Percentiles rank a stretch among this genome's conserved stretches.
These are phyloP conservation scores for Pyrus betulifolia DNA, from an alignment of 306 rosid genomes.

Conservation along the genomic window DNA sequence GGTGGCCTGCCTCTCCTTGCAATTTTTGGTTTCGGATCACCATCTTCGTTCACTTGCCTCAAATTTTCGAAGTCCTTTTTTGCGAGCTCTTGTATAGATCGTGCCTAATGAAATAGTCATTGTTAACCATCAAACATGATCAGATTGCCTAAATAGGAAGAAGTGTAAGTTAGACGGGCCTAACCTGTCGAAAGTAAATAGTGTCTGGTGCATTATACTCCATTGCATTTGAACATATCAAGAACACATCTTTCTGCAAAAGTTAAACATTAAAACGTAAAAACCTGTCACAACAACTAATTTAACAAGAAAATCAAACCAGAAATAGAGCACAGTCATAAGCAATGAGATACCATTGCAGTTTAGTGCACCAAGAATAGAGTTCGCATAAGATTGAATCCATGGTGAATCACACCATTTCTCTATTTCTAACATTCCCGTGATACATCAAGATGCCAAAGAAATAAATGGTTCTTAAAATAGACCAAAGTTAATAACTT, in stretches of 20 bases:
- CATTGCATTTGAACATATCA: conserved; percentile 94
- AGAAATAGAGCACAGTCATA: not conserved
- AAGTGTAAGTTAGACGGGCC: conserved; percentile 11
- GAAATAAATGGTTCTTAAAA: not conserved
- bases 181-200: conserved; percentile 81
- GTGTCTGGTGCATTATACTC: conserved; percentile 76
- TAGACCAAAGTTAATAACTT: not conserved
- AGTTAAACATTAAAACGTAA: conserved; percentile 21
- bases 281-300: not conserved
- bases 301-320: not conserved
- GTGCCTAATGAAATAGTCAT: conserved; percentile 50
- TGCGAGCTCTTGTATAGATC: conserved; percentile 78
- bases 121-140: not conserved
- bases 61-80: conserved; percentile 81
- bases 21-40: conserved; percentile 59
- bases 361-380: not conserved
- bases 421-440: not conserved
- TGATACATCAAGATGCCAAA: not conserved
- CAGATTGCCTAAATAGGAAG: not conserved
- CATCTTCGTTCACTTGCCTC: conserved; percentile 70
- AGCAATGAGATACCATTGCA: not conserved
- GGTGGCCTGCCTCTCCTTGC: conserved; percentile 90
- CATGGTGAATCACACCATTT: not conserved
- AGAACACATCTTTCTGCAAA: conserved; percentile 73
- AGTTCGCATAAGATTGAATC: not conserved